These are phyloP conservation scores for Zymoseptoria ardabiliae DNA, from an alignment of 2,329 filamentous ascomycete species.

Conservation along the genomic window DNA sequence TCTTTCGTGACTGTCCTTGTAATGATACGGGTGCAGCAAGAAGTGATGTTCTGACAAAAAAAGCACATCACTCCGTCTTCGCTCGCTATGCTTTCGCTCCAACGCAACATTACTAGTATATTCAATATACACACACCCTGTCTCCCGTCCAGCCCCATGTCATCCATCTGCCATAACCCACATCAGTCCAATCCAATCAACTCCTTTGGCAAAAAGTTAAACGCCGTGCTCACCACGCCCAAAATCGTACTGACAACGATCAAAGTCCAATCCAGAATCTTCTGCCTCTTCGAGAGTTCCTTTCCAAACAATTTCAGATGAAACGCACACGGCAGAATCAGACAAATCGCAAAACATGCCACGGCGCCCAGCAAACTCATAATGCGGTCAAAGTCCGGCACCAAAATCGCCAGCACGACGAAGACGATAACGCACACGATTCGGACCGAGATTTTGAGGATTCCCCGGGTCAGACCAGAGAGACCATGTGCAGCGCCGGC, in stretches of 20 bases:
- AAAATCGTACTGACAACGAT: constrained; percentile 63
- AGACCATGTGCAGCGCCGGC: constrained; percentile 46
- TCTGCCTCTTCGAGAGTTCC: constrained; percentile 59
- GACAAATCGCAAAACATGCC: constrained; percentile 87
- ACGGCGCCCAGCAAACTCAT: constrained; percentile 87
- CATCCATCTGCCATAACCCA: no score
- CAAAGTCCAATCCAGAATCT: constrained; percentile 58
- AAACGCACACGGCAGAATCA: constrained; percentile 82
- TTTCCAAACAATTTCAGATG: constrained; percentile 82
- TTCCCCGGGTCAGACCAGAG: constrained; percentile 49
- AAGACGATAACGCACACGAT: constrained; percentile 63
- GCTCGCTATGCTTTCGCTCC: no score
- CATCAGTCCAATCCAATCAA: constrained; percentile 38
- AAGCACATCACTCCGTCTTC: no score
- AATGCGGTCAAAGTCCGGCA: constrained; percentile 78
- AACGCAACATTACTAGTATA: no score
- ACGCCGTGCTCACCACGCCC: constrained; percentile 72
- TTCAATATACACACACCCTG: no score
- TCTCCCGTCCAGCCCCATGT: no score
- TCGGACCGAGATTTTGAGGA: constrained; percentile 56
- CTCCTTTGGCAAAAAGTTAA: constrained; percentile 78
- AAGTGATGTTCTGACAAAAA: no score
- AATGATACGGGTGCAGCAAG: no score
- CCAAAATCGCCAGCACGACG: constrained; percentile 63
- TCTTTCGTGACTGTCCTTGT: no score